Conservation (phyloP, 257 asterid genomes). For the Gynochthodes officinalis region DNA sequence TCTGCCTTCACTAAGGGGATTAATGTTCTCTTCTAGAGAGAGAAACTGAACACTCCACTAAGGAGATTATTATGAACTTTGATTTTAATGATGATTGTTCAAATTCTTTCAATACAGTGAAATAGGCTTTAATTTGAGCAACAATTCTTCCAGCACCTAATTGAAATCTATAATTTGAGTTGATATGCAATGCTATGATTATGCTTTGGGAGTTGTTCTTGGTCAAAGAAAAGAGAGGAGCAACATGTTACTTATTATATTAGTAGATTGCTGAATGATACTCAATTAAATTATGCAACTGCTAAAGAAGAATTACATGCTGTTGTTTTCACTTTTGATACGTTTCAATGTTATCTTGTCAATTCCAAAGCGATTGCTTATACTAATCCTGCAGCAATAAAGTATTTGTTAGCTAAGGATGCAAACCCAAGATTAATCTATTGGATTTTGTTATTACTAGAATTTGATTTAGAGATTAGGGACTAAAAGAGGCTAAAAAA, state of each 20-base stretch:
- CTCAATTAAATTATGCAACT: background rate
- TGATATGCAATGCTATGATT: background rate
- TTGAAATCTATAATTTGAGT: background rate
- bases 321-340: background rate
- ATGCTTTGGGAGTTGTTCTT: background rate
- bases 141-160: background rate
- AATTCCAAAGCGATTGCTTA: background rate
- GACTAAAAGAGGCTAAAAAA: background rate
- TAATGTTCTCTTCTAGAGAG: too few species aligned
- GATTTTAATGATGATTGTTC: background rate
- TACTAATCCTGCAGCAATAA: background rate
- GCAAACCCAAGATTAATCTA: background rate
- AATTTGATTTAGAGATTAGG: background rate
- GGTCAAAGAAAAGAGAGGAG: background rate
- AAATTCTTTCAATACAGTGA: background rate
- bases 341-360: background rate
- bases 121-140: background rate
- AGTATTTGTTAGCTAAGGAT: background rate
- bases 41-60: too few species aligned
- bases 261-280: background rate
- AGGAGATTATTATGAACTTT: too few species aligned
- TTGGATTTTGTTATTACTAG: background rate
- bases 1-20: too few species aligned
- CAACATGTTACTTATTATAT: background rate
- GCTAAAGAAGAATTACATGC: background rate